Evolutionary conservation across 1,284 basidiomycete species (phyloP), one percentile per base, ranked within the genome.

Genomic region (Ustilago xerochloae): DNA sequence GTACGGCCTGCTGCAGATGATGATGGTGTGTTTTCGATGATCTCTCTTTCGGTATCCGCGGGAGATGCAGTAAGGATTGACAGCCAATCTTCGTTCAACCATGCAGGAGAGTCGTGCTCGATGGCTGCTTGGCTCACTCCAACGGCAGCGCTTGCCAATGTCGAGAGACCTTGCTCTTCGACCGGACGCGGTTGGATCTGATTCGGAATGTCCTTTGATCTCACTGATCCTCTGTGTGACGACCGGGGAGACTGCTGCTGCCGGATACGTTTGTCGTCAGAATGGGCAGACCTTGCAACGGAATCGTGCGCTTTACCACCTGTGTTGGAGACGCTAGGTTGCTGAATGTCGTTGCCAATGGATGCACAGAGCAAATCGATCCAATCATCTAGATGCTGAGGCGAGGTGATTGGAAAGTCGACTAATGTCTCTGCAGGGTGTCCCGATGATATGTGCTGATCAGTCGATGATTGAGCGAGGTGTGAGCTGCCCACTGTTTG

Each of bases 341-440:
- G 61, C 15, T 12, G 38, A 16, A 60, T 28, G 29, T 63, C 46
- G 20, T 53, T 56, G 7, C 53, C 53, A 12, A 63, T 55, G 16
- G 61, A 56, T 2, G 52, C 36, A 26, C 53, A 63, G 9, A 63
- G 33, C 38, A 63, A 30, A 18, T 63, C 53, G 39, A 63, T 48
- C 61, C 61, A 63, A 33, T 63, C 61, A 26, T 63, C 61, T 5
- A 63, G 47, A 46, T 51, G 53, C 32, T 55, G 43, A 15, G 61
- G 61, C 6, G 61, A 55, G 10, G 30, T 56, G 39, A 28, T 20
- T 20, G 43, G 16, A 13, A 6, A 26, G 22, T 46, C 15, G 43
- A 13, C 10, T 13, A 29, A 46, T 16, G 28, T 15, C 7, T 8
- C 43, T 28, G 28, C 24, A 13, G 12, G 43, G 12, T 46, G 43